These are phyloP conservation scores for Solanum sejunctum DNA, from an alignment of 257 asterid genomes.

Conservation along the genomic window DNA sequence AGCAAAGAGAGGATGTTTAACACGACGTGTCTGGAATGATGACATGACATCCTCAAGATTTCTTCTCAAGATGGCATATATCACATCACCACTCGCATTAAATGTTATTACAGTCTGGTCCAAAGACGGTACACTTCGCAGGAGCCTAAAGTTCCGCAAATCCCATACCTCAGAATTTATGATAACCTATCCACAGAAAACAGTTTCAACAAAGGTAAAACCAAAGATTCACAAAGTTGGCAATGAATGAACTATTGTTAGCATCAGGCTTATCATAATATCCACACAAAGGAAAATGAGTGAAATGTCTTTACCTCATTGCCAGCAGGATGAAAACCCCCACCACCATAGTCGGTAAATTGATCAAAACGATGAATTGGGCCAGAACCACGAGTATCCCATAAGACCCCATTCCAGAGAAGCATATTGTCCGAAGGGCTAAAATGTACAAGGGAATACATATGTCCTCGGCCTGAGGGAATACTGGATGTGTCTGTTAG, in stretches of 20 bases:
- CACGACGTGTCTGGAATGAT: slow-evolving; percentile 67
- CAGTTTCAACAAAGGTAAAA: not conserved
- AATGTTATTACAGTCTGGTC: slow-evolving; percentile 80
- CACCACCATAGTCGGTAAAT: slow-evolving; percentile 89
- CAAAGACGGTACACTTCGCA: slow-evolving; percentile 78
- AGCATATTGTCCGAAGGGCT: slow-evolving; percentile 75
- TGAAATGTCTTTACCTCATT: slow-evolving; percentile 54
- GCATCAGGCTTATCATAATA: not conserved
- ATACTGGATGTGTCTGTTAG: slow-evolving; percentile 52
- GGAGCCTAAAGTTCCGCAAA: slow-evolving; percentile 76
- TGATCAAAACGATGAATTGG: slow-evolving; percentile 83
- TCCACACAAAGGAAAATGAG: not conserved
- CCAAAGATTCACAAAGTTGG: not conserved
- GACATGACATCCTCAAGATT: slow-evolving; percentile 87
- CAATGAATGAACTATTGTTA: not conserved
- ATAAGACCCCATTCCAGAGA: slow-evolving; percentile 91
- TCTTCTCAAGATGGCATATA: slow-evolving; percentile 82
- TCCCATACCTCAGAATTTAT: slow-evolving; percentile 98
- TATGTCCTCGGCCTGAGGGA: slow-evolving; percentile 57
- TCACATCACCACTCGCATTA: slow-evolving; percentile 84
- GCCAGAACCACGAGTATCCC: slow-evolving; percentile 74
- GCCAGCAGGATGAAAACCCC: slow-evolving; percentile 98
- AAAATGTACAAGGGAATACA: slow-evolving; percentile 70
- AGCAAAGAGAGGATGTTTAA: slow-evolving; percentile 84
- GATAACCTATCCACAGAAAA: slow-evolving; percentile 49